These are phyloP conservation scores for Flammula alnicola DNA, from an alignment of 1,284 basidiomycete genomes.

Conservation along the genomic window DNA sequence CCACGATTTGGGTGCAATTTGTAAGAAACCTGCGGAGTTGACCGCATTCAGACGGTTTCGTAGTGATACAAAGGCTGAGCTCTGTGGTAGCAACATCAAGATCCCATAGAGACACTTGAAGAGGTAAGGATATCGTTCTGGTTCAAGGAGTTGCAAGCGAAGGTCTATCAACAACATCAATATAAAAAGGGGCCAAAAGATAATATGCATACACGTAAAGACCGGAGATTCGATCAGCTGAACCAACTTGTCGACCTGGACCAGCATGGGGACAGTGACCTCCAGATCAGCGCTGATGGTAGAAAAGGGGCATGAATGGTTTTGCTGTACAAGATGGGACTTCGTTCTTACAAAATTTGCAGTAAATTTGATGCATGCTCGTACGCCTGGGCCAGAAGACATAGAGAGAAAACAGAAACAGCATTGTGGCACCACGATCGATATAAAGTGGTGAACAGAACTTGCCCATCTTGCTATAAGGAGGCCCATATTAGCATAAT, in stretches of 20 bases:
- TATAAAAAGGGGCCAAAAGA: slow-evolving; percentile 6
- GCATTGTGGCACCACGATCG: slow-evolving; percentile 99
- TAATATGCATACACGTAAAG: slow-evolving; percentile 80
- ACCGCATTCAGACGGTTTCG: slow-evolving; percentile 94
- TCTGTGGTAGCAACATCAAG: slow-evolving; percentile 97
- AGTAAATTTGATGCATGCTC: slow-evolving; percentile 98
- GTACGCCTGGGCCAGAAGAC: slow-evolving; percentile 96
- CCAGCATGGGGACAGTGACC: slow-evolving; percentile 92
- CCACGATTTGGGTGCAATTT: slow-evolving; percentile 83
- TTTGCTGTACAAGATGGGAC: neutral
- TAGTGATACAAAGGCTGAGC: slow-evolving; percentile 93
- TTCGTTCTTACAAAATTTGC: slow-evolving; percentile 84
- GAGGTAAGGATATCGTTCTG: slow-evolving; percentile 93
- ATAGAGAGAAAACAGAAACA: slow-evolving; percentile 94
- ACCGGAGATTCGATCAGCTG: slow-evolving; percentile 98
- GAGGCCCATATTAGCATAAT: slow-evolving; percentile 6
- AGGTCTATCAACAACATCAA: slow-evolving; percentile 61
- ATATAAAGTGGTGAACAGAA: slow-evolving; percentile 90
- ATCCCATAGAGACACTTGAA: slow-evolving; percentile 98
- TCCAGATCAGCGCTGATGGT: slow-evolving; percentile 87
- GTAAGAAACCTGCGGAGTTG: slow-evolving; percentile 92
- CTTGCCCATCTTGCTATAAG: slow-evolving; percentile 87
- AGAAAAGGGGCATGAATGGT: slow-evolving; percentile 1
- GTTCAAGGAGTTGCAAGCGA: slow-evolving; percentile 96
- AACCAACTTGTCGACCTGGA: slow-evolving; percentile 98